Evolutionary conservation across 73 alveolate genomes (phyloP).

Genomic region (Symbiodinium pilosum): DNA sequence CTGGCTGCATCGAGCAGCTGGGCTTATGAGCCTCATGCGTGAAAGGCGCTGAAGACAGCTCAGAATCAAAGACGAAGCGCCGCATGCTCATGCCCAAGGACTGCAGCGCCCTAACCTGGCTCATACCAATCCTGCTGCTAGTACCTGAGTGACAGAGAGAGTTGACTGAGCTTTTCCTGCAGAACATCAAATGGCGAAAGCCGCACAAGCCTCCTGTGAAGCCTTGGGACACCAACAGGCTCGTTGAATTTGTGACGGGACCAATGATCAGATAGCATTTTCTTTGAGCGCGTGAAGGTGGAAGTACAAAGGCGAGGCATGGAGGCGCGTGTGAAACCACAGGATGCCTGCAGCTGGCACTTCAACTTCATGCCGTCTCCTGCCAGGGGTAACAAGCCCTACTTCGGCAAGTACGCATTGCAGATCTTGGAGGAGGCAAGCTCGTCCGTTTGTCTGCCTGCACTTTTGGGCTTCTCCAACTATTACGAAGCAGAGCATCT

Average conservation of each 20-base stretch:
- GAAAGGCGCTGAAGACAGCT: background rate
- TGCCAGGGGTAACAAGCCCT: constrained; percentile 89
- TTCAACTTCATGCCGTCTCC: background rate
- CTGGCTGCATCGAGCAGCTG: background rate
- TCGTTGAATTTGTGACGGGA: background rate
- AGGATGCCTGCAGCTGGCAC: background rate
- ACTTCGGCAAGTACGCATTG: constrained; percentile 90
- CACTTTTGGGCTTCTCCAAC: background rate
- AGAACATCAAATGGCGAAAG: constrained; percentile 89
- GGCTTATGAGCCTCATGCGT: too few relatives aligned
- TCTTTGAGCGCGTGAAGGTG: constrained; percentile 12
- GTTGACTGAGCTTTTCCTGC: background rate
- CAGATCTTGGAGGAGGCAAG: constrained; percentile 80
- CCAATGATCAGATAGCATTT: too few relatives aligned
- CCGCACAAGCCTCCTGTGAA: constrained; percentile 93
- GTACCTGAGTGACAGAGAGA: background rate
- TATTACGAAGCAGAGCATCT: too few relatives aligned
- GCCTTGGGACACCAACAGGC: constrained; percentile 82
- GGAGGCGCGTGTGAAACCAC: constrained; percentile 40
- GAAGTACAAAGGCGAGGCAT: constrained; percentile 85
- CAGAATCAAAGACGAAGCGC: background rate
- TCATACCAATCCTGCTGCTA: too few relatives aligned
- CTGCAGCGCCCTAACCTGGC: background rate
- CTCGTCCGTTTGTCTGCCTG: background rate
- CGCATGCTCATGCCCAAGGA: constrained; percentile 90